Evolutionary conservation across 192 early-diverging fungal genomes (phyloP).

Genomic region (Spinellus fusiger): DNA sequence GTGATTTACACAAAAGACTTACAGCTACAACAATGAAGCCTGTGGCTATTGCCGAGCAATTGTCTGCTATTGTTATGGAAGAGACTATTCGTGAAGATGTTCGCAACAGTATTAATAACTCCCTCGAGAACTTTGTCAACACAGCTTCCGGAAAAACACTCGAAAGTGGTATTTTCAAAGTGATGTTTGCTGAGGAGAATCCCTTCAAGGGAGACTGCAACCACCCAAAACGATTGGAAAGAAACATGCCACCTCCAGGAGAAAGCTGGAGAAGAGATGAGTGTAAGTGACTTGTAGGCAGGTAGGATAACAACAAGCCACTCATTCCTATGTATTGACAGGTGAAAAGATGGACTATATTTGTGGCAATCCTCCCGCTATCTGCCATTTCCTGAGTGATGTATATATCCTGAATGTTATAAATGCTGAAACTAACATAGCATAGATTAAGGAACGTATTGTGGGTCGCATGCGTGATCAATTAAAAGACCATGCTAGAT

Average conservation of each 20-base stretch:
- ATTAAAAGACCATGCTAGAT: conserved; percentile 16
- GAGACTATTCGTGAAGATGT: conserved; percentile 16
- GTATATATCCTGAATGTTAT: background rate
- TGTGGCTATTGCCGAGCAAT: conserved; percentile 10
- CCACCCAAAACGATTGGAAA: conserved; percentile 33
- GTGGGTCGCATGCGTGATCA: conserved; percentile 20
- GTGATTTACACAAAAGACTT: conserved; percentile 12
- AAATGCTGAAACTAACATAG: background rate
- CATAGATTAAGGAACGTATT: conserved; percentile 15
- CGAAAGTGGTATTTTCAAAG: conserved; percentile 29
- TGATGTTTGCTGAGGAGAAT: conserved; percentile 42
- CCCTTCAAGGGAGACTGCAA: conserved; percentile 56
- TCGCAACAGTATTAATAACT: background rate
- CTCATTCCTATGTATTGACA: background rate
- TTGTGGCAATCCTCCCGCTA: conserved; percentile 55
- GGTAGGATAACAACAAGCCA: background rate
- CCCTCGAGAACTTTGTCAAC: conserved; percentile 13
- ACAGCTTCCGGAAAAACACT: conserved; percentile 20
- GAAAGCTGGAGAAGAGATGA: conserved; percentile 45
- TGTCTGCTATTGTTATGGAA: conserved; percentile 9
- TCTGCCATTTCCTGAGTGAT: conserved; percentile 45
- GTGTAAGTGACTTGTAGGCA: conserved; percentile 23
- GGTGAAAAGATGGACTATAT: conserved; percentile 48
- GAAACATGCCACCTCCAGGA: conserved; percentile 40
- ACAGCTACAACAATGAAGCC: conserved; percentile 20